Base-by-base conservation (phyloP, 106 monocot species). In the Allium sativum region DNA sequence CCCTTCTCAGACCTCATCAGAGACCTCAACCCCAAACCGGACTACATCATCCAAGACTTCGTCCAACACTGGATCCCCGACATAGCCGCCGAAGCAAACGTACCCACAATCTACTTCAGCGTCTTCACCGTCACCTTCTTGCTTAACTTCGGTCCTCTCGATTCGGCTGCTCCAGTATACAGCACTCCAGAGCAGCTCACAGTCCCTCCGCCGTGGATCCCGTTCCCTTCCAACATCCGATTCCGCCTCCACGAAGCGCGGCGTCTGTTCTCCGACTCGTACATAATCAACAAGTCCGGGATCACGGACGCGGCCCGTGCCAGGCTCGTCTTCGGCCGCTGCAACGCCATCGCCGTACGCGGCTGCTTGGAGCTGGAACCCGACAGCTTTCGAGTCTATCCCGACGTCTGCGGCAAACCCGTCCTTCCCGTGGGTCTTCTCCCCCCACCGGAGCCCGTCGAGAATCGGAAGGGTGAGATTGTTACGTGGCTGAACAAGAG, bases 11-110 rank as follows among this genome's bases (percentile, higher is more conserved):
- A 7, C 7, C 72, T 78, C 76, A 17, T 79, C 17, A 16, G 65
- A 12, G 41, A 12, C 8, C 8, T 12, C 47, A 8, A 12, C 1
- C 52, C 67, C 7, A 61, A 61, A 19, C 81, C 78, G 0, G 78
- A 90, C 45, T 83, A 70, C 70, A 73, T 86, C 43, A 48, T 88
- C 14, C 54, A 46, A 14, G 88, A 89, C 68, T 84, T 73, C 67
- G 52, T 68, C n/a, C 68, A 68, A 7, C 48, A 69, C 56, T 83
- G 83, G 83, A 47, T 70, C 1, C 57, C 75, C 8, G 21, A 41
- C 0, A 52, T 68, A 2, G 80, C 81, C 4, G 64, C 69, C 1
- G 48, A 42, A 18, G 56, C 58, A 44, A 18, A 44, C 12, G 44
- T 80, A 0, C 76, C 76, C 2, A 56, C 13, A 20, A 56, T 56